Base-by-base conservation (phyloP, 1,284 basidiomycete species). In the Flammula alnicola region DNA sequence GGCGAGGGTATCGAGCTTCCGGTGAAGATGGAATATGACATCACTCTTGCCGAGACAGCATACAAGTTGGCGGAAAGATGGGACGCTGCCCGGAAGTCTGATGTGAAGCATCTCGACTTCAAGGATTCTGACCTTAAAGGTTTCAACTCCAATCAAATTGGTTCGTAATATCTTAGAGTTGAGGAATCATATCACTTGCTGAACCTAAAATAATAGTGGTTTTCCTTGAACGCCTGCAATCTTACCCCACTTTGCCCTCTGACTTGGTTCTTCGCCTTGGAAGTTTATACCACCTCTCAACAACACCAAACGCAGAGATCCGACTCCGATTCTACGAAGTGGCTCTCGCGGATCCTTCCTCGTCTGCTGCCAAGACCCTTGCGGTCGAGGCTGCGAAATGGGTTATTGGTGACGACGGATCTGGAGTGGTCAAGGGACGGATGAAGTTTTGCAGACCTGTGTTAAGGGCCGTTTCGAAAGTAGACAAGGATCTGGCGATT, bases 361-460 rank as follows among this genome's bases (percentile, higher is more conserved):
- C 84, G 1, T 56, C 67, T 16, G 75, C 75, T 3, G 84, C 85
- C 2, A 69, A 72, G 40, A 56, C 61, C 10, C 80, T 77, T 51
- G 81, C 80, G 1, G 45, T 49, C 0, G 71, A 77, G 16, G 88
- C 85, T 1, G 79, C 76, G 0, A 72, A 78, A 25, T 91, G 88
- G 89, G 81, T 86, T n/a, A 78, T 84, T 11, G 88, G 86, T 2
- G 71, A 66, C 16, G 81, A 83, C 52, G 80, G 72, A 22, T 78
- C 74, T 9, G 83, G 78, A 3, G 69, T 81, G 30, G 68, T 90
- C 51, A 84, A 86, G 61, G 88, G 87, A 3, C 74, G 90, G 16
- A 91, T 92, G 88, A 92, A 93, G 66, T 91, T 91, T 71, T 91
- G 88, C 65, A 69, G 91, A 47, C 86, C 86, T 0, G 70, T 81